Evolutionary conservation across 306 rosid species (phyloP), one percentile per base, ranked within the genome.

Genomic region (Lathyrus aphaca): DNA sequence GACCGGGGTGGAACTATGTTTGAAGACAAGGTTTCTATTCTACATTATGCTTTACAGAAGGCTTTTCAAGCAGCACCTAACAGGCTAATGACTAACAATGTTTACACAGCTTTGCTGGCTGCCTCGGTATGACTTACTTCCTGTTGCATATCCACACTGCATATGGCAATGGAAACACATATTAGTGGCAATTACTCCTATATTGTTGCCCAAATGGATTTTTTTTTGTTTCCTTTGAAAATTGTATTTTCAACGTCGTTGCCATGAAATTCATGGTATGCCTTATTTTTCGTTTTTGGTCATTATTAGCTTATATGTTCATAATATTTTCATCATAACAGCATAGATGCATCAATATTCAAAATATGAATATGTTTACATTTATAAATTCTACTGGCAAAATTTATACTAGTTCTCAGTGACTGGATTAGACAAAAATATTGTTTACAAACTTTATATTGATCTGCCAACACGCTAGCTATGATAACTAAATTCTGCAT

Each of bases 1-100:
- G 99, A 94, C 75, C 86, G 81, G 73, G 94, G 88, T 73, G 86
- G 97, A 71, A 80, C 95, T 76, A 94, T 94, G 99, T 94, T 88
- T 75, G 95, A 88, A 69, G 99, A 94, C 84, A 94, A 83, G 80
- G 97, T 94, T 80, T 91, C 95, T 72, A 95, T 94, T 71, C 84
- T 94, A 44, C 95, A 86, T 51, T 94, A 81, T 87, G 92, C 99
- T 72, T 80, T 94, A 76, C 97, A 87, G 64, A 94, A 91, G 89
- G 96, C 91, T 77, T 91, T 94, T 82, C 95, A 87, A 82, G 96
- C 95, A 9, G 97, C 95, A 74, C 99, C 99, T 23, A 87, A 84
- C 75, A 86, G 96, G 89, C 88, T 94, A 46, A 84, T 94, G 92
- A 94, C 99, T 32, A 63, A 79, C 79, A 94, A 87, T 72, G 95